Conservation (phyloP, 139 green algal genomes). For the Tetratostichococcus sp. region DNA sequence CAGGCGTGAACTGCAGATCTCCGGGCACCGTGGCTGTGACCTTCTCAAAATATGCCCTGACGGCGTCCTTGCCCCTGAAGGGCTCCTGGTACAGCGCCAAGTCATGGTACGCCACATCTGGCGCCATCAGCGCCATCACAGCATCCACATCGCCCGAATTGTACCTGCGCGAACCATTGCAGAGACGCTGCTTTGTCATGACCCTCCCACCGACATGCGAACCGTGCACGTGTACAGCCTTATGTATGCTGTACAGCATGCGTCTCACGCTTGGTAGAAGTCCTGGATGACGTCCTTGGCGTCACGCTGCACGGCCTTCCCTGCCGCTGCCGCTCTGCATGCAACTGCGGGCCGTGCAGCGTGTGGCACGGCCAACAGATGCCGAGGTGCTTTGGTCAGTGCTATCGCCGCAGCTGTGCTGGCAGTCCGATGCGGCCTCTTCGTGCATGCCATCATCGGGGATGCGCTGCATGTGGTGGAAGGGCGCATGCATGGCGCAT, state of each 20-base stretch:
- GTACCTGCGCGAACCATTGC: slow-evolving; percentile 35
- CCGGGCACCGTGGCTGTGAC: slow-evolving; percentile 34
- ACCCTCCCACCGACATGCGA: too few species aligned
- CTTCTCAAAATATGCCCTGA: slow-evolving; percentile 62
- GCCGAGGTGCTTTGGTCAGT: too few species aligned
- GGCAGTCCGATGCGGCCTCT: too few species aligned
- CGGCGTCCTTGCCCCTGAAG: slow-evolving; percentile 44
- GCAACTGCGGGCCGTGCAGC: too few species aligned
- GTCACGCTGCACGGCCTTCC: neutral
- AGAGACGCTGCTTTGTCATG: too few species aligned
- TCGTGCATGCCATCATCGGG: too few species aligned
- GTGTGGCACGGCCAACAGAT: too few species aligned
- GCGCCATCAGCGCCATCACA: slow-evolving; percentile 54
- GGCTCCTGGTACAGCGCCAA: slow-evolving; percentile 65
- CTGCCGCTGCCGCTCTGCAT: neutral
- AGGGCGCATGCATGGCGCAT: too few species aligned
- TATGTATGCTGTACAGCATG: too few species aligned
- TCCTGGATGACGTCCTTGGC: neutral
- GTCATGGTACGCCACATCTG: slow-evolving; percentile 52
- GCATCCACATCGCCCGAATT: slow-evolving; percentile 59
- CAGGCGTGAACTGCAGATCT: slow-evolving; percentile 69
- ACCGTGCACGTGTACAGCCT: too few species aligned
- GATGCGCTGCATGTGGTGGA: too few species aligned
- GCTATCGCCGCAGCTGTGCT: too few species aligned
- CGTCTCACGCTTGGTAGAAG: neutral